Percentiles rank a stretch among this genome's conserved stretches.
These are phyloP conservation scores for Plasmodium billcollinsi DNA, from an alignment of 169 alveolate species.

Conservation along the genomic window DNA sequence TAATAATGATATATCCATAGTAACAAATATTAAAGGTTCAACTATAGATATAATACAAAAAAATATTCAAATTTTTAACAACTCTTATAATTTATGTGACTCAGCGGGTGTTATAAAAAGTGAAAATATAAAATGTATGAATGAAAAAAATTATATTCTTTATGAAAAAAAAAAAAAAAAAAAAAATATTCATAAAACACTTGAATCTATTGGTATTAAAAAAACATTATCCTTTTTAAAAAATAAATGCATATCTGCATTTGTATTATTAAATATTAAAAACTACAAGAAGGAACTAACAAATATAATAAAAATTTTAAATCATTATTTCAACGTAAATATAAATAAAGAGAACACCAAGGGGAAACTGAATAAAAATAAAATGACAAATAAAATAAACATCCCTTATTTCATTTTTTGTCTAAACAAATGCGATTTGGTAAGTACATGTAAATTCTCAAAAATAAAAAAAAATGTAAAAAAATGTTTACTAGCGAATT, in stretches of 20 bases:
- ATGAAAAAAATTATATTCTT: not conserved
- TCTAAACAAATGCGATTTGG: constrained; percentile 33
- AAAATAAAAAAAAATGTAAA: not conserved
- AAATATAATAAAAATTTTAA: constrained; percentile 11
- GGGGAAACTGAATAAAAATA: not conserved
- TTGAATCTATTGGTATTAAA: constrained; percentile 40
- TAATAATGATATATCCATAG: constrained; percentile 79
- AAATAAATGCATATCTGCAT: constrained; percentile 9
- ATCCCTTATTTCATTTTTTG: constrained; percentile 27
- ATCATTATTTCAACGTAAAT: not conserved
- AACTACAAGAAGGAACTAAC: constrained; percentile 14
- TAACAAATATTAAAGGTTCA: constrained; percentile 82
- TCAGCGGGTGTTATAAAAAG: constrained; percentile 80
- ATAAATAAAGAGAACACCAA: too few species aligned
- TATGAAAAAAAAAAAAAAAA: not conserved
- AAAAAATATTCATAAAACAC: constrained; percentile 9
- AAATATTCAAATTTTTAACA: constrained; percentile 56
- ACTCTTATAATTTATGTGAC: constrained; percentile 77
- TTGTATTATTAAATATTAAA: constrained; percentile 16
- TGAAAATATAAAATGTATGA: not conserved
- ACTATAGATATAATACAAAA: constrained; percentile 83
- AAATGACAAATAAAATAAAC: not conserved
- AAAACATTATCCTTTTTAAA: constrained; percentile 10
- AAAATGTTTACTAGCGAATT: not conserved
- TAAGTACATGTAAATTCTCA: not conserved